Conservation (phyloP, 805 yeast species). For the Yarrowia porcina region DNA sequence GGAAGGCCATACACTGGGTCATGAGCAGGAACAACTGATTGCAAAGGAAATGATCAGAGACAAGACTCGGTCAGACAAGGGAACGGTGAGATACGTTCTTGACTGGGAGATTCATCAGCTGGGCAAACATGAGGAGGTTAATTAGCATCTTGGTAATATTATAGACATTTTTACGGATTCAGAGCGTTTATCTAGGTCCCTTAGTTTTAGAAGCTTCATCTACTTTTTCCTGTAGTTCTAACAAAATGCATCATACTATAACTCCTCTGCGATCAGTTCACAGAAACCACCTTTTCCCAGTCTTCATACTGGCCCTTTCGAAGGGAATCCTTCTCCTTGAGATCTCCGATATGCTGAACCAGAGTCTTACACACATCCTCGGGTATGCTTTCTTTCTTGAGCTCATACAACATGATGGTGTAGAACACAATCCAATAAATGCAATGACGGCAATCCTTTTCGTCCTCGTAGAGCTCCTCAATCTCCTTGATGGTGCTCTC, state of each 20-base stretch:
- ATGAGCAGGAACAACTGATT: neutral
- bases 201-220: too few species aligned
- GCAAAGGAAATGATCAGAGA: conserved; percentile 9
- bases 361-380: conserved; percentile 37
- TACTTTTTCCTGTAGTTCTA: too few species aligned
- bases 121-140: conserved; percentile 27
- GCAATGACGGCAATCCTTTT: conserved; percentile 73
- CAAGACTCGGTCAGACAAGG: conserved; percentile 36
- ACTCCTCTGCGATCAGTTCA: too few species aligned
- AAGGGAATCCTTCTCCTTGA: conserved; percentile 34
- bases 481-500: conserved; percentile 48
- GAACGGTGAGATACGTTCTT: conserved; percentile 36
- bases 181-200: too few species aligned
- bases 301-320: conserved; percentile 33
- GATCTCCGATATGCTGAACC: conserved; percentile 37
- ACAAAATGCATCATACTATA: too few species aligned
- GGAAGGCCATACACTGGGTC: conserved; percentile 39
- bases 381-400: conserved; percentile 25
- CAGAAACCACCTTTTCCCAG: conserved; percentile 15
- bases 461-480: conserved; percentile 66
- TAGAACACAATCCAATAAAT: conserved; percentile 55
- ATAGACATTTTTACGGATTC: too few species aligned
- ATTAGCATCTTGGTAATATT: neutral
- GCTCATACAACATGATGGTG: conserved; percentile 31
- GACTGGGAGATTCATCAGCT: conserved; percentile 35